Base-by-base conservation (phyloP, 176 grass and related monocot species). In the Oropetium thomaeum region DNA sequence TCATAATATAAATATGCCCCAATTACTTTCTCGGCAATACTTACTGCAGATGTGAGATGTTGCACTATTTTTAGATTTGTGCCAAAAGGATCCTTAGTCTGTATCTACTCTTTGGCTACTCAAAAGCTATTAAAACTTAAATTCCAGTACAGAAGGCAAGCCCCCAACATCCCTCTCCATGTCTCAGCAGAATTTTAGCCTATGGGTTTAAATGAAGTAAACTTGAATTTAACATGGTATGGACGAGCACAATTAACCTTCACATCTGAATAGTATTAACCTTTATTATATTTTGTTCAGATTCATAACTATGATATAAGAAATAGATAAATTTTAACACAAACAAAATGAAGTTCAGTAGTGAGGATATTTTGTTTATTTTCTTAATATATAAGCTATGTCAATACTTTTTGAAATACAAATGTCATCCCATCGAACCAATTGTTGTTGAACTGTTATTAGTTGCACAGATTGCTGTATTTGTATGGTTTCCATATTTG, bases 301-400 rank as follows among this genome's bases (percentile, higher is more conserved):
- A 55, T 63, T 34, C 48, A 42, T 39, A 32, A 65, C 69, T 1
- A 55, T 69, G 22, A 42, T 57, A 49, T 11, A 28, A 17, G 0
- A 23, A 67, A 68, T 75, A 49, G 33, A 62, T 80, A 74, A 64
- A 25, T 39, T 62, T 84, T 51, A 9, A 35, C 70, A 53, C n/a
- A 32, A 13, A 23, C 17, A 8, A 19, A 17, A 32, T 12, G 73
- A 75, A 78, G 11, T 65, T 1, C 58, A 45, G 33, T 28, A 22
- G 65, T 35, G 22, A 55, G n/a, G 28, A 29, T 30, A 58, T 44
- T 25, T 64, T 38, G 37, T 58, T 28, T 59, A 7, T 60, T 60
- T 60, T 17, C 8, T 73, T 57, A 57, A 39, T 16, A 25, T 71
- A 30, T 47, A 19, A 48, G 9, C 16, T 29, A 20, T 3, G 15